Evolutionary conservation across 2,329 filamentous ascomycete species (phyloP).

Genomic region (Xylariaceae sp.): DNA sequence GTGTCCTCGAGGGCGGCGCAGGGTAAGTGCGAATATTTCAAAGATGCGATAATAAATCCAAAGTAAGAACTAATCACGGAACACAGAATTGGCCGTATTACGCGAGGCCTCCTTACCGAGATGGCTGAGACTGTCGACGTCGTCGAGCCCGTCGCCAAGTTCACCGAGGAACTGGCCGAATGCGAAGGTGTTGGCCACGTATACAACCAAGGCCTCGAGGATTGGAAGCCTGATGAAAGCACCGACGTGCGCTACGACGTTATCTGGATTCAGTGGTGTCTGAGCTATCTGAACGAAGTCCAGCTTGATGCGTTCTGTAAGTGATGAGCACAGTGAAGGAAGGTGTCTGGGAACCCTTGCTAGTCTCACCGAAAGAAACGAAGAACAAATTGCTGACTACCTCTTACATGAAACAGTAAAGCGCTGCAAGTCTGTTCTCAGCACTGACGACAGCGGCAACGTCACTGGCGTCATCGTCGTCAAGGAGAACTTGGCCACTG

Average conservation of each 20-base stretch:
- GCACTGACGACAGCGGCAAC: slow-evolving; percentile 27
- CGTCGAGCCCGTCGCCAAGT: slow-evolving; percentile 80
- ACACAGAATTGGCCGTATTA: slow-evolving; percentile 76
- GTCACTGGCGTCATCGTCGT: slow-evolving; percentile 57
- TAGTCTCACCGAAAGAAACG: background rate
- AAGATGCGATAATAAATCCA: background rate
- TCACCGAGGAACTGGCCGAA: slow-evolving; percentile 60
- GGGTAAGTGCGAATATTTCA: slow-evolving; percentile 30
- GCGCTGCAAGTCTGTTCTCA: slow-evolving; percentile 49
- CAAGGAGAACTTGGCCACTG: slow-evolving; percentile 72
- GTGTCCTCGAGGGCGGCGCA: slow-evolving; percentile 39
- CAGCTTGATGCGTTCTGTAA: slow-evolving; percentile 61
- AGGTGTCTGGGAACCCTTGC: no score
- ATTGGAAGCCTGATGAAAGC: slow-evolving; percentile 51
- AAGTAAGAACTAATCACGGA: slow-evolving; percentile 3
- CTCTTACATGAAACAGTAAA: no score
- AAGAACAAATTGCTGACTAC: no score
- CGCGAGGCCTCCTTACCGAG: slow-evolving; percentile 67
- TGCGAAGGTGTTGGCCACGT: slow-evolving; percentile 59
- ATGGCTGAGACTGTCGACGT: slow-evolving; percentile 72
- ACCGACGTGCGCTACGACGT: slow-evolving; percentile 63
- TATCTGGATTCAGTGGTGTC: slow-evolving; percentile 89
- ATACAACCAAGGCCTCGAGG: slow-evolving; percentile 69
- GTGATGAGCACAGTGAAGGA: no score
- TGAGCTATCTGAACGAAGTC: slow-evolving; percentile 73